Evolutionary conservation across 495 filamentous ascomycete species (phyloP), one percentile per base, ranked within the genome.

Genomic region (Aspergillus bridgeri): DNA sequence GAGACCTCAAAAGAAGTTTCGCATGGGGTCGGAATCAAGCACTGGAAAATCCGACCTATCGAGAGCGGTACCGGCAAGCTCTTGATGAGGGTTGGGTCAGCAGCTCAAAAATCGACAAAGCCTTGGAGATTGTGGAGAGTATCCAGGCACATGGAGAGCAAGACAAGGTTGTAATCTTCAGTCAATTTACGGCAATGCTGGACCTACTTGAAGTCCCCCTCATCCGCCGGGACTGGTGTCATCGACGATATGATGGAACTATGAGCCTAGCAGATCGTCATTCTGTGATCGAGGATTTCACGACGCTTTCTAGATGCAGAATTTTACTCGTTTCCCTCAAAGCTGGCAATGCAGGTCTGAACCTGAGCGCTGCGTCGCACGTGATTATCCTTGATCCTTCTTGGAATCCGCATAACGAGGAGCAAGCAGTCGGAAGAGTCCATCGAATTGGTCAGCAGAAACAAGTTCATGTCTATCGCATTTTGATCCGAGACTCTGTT

Each of bases 401-500:
- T 75, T 98, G 94, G 90, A 98, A 98, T 58, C 92, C 93, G 0
- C 96, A 88, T 66, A 87, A 96, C 23, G 93, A 98, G 73, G 90
- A 92, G 62, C 93, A 98, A 69, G 93, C 93, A 1, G 86, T 98
- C 54, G 94, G 96, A 70, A 89, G 93, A 38, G 90, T 92, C 3
- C 89, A 98, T 68, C 88, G 93, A 4, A 90, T 98, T 55, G 92
- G 92, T 9, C 93, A 98, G 77, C 77, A 76, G 59, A 79, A 79
- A 0, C 73, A 81, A 17, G 93, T 98, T 6, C 79, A 83, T 53
- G 86, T 97, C 6, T 90, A 97, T 68, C 87, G 89, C 5, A 78
- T 98, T 19, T 70, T 96, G 5, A 82, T 96, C 23, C 60, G 83
- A 55, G 79, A 80, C 2, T 96, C 93, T 0, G 89, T 98, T 6